A percentile compares a stretch with the other conserved stretches of the same genome.
Evolutionary conservation across 345 rosid genomes (phyloP).

Genomic region (Camelina laxa): DNA sequence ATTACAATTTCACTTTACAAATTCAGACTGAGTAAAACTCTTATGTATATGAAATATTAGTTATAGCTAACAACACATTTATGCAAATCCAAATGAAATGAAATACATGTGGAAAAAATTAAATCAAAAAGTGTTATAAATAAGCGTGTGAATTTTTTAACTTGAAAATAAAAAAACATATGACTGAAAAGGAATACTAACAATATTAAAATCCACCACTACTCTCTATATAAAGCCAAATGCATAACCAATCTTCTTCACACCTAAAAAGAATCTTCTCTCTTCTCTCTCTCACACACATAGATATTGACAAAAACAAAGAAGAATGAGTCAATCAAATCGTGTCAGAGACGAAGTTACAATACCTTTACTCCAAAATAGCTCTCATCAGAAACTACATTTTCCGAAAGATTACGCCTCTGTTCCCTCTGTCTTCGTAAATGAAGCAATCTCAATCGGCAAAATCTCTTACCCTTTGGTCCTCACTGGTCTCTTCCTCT

Average conservation of each 20-base stretch:
- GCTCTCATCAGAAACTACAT: constrained; percentile 9
- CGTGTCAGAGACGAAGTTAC: constrained; percentile 32
- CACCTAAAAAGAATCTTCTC: constrained; percentile 9
- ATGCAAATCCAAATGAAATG: no score
- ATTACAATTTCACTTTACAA: no score
- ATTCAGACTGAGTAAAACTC: no score
- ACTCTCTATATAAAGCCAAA: constrained; percentile 42
- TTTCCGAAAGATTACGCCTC: constrained; percentile 8
- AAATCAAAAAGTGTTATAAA: no score
- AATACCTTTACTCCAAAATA: constrained; percentile 26
- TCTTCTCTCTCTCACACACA: neutral
- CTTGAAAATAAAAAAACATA: no score
- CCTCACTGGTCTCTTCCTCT: constrained; percentile 73
- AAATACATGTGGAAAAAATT: no score
- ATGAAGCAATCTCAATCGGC: constrained; percentile 59
- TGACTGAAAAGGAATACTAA: neutral
- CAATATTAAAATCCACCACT: neutral
- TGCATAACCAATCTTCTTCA: constrained; percentile 33
- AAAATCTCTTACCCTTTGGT: constrained; percentile 73
- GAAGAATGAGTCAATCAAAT: constrained; percentile 34
- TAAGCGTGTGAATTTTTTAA: no score
- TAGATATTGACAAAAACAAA: constrained; percentile 18
- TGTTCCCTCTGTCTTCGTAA: constrained; percentile 43
- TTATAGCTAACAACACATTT: no score
- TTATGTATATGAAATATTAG: no score